A percentile compares a stretch with the other conserved stretches of the same genome.
Evolutionary conservation across 148 eudicot genomes (phyloP).

Genomic region (Mesembryanthemum crystallinum): DNA sequence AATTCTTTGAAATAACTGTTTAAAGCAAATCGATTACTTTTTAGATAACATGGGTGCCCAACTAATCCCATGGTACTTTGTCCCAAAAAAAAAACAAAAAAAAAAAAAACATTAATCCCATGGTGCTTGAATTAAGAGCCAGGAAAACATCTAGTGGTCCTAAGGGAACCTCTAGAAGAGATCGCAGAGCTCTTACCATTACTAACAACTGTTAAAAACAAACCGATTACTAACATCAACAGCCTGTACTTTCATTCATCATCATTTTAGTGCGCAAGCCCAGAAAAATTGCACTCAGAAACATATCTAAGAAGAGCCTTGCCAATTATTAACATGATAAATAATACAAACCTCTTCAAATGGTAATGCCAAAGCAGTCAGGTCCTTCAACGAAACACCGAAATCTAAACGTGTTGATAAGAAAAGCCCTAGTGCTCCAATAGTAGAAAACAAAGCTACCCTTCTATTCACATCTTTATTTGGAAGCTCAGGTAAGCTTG

Average conservation of each 20-base stretch:
- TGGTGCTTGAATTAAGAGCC: too few species aligned
- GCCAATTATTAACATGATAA: not conserved
- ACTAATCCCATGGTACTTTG: too few species aligned
- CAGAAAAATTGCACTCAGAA: not conserved
- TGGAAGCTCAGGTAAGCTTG: constrained; percentile 58
- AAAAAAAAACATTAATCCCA: too few species aligned
- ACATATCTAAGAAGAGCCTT: not conserved
- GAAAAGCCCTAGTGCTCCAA: constrained; percentile 79
- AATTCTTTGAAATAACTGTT: not conserved
- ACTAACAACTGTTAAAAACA: not conserved
- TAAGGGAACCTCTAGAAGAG: too few species aligned
- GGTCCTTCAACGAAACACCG: constrained; percentile 82
- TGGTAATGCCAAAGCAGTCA: constrained; percentile 72
- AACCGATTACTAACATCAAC: not conserved
- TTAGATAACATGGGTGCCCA: too few species aligned
- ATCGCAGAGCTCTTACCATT: too few species aligned
- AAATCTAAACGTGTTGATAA: constrained; percentile 63
- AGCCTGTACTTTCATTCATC: not conserved
- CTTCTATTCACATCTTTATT: constrained; percentile 54
- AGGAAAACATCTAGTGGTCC: too few species aligned
- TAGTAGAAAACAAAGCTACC: constrained; percentile 56
- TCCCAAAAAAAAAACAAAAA: too few species aligned
- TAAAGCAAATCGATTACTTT: too few species aligned
- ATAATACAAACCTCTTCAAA: constrained; percentile 73
- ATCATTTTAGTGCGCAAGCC: not conserved